Conservation (phyloP, 495 filamentous ascomycete genomes). For the Tricharina praecox region DNA sequence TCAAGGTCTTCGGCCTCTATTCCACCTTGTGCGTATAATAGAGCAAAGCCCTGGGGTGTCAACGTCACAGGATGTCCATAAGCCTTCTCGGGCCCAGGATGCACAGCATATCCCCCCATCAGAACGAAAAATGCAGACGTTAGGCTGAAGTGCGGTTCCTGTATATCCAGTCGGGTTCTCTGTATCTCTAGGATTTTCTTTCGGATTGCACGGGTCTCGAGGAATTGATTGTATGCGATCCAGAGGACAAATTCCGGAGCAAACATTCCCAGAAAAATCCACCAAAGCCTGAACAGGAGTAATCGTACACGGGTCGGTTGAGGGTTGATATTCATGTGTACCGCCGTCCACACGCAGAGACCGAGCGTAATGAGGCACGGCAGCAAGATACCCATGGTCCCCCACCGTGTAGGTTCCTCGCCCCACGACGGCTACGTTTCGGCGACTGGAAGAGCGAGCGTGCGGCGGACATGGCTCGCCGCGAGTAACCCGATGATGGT, state of each 20-base stretch:
- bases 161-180: not conserved
- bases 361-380: not conserved
- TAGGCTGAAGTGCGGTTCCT: not conserved
- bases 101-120: slow-evolving; percentile 2
- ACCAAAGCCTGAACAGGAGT: not conserved
- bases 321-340: slow-evolving; percentile 1
- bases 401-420: not conserved
- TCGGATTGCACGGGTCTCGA: not conserved
- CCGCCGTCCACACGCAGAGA: slow-evolving; percentile 3
- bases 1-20: slow-evolving; percentile 2
- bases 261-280: not conserved
- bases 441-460: not conserved
- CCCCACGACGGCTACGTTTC: not conserved
- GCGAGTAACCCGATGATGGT: not conserved
- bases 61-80: not conserved
- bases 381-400: not conserved
- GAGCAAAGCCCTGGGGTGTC: not conserved
- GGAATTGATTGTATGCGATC: not conserved
- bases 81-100: not conserved
- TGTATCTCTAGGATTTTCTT: not conserved
- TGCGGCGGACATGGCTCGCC: not conserved
- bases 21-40: not conserved
- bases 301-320: not conserved
- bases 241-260: not conserved
- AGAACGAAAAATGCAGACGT: not conserved